These are phyloP conservation scores for Golovinomyces cichoracearum DNA, from an alignment of 2,329 filamentous ascomycete species.

Conservation along the genomic window DNA sequence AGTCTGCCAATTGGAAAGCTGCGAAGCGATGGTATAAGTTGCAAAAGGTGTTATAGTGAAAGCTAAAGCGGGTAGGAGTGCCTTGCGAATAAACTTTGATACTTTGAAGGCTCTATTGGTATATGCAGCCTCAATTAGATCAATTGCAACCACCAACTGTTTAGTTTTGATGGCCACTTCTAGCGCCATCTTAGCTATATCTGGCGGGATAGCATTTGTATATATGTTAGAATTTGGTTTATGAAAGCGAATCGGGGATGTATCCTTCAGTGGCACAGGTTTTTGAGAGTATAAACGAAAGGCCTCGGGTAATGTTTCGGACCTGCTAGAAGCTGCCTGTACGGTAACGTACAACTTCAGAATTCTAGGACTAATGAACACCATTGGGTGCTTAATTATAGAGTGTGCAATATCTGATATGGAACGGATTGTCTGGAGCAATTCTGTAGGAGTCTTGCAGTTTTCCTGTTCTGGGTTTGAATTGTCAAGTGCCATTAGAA, in stretches of 20 bases:
- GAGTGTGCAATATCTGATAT: conserved; percentile 37
- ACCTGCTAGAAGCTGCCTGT: conserved; percentile 45
- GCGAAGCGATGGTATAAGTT: conserved; percentile 43
- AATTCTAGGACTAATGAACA: conserved; percentile 52
- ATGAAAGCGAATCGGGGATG: conserved; percentile 32
- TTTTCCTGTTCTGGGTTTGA: conserved; percentile 1
- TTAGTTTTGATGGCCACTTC: conserved; percentile 54
- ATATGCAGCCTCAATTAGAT: conserved; percentile 46
- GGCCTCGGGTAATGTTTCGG: conserved; percentile 52
- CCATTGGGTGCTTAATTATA: conserved; percentile 45
- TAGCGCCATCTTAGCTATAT: conserved; percentile 47
- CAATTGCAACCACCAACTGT: conserved; percentile 52
- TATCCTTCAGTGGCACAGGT: conserved; percentile 36
- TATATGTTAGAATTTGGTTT: conserved; percentile 40
- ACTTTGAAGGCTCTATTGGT: conserved; percentile 38
- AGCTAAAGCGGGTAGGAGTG: conserved; percentile 31
- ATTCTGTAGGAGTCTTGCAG: conserved; percentile 4
- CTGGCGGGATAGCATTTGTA: conserved; percentile 44
- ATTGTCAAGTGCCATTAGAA: conserved; percentile 23
- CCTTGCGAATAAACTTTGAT: conserved; percentile 39
- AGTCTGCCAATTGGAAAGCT: conserved; percentile 38
- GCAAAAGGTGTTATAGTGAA: conserved; percentile 35
- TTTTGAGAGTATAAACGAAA: conserved; percentile 69
- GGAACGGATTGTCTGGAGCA: conserved; percentile 17
- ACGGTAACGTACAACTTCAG: conserved; percentile 51